Base-by-base conservation (phyloP, 208 protist species). In the Tetramitus jugosus region DNA sequence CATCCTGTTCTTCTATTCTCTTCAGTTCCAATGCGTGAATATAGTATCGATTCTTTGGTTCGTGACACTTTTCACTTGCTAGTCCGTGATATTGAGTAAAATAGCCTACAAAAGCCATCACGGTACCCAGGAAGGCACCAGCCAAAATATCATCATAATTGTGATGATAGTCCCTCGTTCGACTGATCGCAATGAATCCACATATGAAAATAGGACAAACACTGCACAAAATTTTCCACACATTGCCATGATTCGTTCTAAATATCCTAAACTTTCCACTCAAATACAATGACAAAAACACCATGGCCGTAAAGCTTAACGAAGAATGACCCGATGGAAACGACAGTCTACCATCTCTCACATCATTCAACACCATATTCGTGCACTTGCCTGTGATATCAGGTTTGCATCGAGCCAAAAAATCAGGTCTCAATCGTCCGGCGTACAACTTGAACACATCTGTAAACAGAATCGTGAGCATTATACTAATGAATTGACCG, bases 241-340 rank as follows among this genome's bases (percentile, higher is more conserved):
- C 80, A 0, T 86, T 79, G 26, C 61, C 61, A 60, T 64, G 69
- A 33, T 35, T 65, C 37, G 31, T 37, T 23, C 61, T 67, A 53
- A 80, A 85, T 8, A 84, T 39, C 7, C 76, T 74, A 56, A 87
- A 61, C 75, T 87, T 84, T 43, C 84, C 82, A 31, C 53, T 83
- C 56, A 88, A 62, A 61, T 83, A 86, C 29, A 94, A 80, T 20
- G 87, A 80, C 49, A 93, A 92, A 68, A 93, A 82, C 26, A 86
- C 80, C 77, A 93, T 60, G 35, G 91, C 82, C 23, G 87, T 72
- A 80, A 95, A 95, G 43, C 88, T 89, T 10, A 87, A 85, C 46
- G 86, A 89, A 77, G 88, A 92, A 83, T 97, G 94, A 3, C 94
- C 94, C 0, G 86, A 92, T 14, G 93, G 93, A 69, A 96, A 96